Evolutionary conservation across 306 rosid genomes (phyloP).

Genomic region (Cicer pinnatifidum): DNA sequence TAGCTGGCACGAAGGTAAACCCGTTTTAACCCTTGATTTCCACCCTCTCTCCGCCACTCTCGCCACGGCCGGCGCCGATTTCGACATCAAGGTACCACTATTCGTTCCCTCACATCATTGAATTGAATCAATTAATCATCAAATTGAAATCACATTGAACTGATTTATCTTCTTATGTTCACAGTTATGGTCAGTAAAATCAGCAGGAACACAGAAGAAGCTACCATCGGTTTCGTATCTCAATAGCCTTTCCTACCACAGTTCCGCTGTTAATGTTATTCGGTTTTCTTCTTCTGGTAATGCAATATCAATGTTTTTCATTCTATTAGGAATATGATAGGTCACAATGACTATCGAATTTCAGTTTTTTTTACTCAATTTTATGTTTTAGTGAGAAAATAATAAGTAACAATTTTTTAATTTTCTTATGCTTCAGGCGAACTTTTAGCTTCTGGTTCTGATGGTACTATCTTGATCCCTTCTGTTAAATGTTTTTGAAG

Average conservation of each 20-base stretch:
- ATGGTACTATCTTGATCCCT: conserved; percentile 57
- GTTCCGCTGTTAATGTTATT: conserved; percentile 79
- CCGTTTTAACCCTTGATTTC: conserved; percentile 82
- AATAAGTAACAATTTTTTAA: conserved; percentile 22
- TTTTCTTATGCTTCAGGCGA: conserved; percentile 65
- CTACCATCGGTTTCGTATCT: conserved; percentile 70
- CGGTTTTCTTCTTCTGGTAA: conserved; percentile 88
- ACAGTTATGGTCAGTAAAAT: conserved; percentile 77
- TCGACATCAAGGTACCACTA: conserved; percentile 78
- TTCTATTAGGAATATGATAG: neutral
- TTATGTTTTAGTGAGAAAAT: neutral
- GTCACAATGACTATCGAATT: neutral
- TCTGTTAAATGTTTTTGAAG: neutral
- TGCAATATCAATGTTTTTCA: neutral
- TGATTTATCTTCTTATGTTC: conserved; percentile 10
- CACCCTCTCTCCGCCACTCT: conserved; percentile 73
- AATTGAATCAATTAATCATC: neutral
- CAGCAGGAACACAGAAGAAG: conserved; percentile 63
- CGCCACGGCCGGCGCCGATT: conserved; percentile 98
- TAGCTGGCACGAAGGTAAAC: conserved; percentile 84
- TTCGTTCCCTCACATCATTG: neutral
- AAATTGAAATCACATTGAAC: conserved; percentile 1
- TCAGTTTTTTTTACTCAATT: neutral
- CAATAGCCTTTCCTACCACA: conserved; percentile 70
- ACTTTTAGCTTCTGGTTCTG: conserved; percentile 87